These are phyloP conservation scores for Rhizopogon vesiculosus DNA, from an alignment of 768 basidiomycete species.

Conservation along the genomic window DNA sequence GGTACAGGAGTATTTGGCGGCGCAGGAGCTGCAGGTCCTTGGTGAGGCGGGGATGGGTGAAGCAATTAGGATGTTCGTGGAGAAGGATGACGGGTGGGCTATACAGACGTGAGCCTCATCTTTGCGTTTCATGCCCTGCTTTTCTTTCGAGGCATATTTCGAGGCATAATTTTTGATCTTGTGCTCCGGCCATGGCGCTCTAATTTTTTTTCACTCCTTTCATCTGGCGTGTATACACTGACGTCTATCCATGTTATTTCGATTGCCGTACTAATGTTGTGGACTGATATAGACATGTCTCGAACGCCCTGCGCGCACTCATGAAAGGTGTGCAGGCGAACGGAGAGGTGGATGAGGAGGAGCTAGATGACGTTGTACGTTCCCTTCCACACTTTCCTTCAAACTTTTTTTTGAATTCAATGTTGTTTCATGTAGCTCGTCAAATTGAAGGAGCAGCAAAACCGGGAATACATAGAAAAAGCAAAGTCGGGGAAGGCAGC, in stretches of 20 bases:
- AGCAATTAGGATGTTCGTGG: conserved; percentile 93
- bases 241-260: background rate
- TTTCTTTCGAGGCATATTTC: background rate
- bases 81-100: conserved; percentile 95
- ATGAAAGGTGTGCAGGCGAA: conserved; percentile 66
- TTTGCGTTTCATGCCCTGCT: background rate
- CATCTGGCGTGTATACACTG: background rate
- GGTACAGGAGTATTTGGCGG: conserved; percentile 87
- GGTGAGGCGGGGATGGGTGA: conserved; percentile 90
- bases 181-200: background rate
- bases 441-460: conserved; percentile 67
- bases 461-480: conserved; percentile 55
- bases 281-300: conserved; percentile 53
- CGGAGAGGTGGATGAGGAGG: conserved; percentile 66
- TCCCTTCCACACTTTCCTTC: background rate
- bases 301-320: conserved; percentile 48
- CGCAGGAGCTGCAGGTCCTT: conserved; percentile 89
- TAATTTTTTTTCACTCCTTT: background rate
- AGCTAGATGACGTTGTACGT: conserved; percentile 68
- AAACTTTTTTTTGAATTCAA: background rate
- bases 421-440: conserved; percentile 39
- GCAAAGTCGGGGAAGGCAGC: conserved; percentile 29
- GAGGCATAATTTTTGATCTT: too few species aligned
- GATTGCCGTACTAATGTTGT: background rate
- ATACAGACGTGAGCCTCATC: conserved; percentile 68